phyloP scores from a whole-genome alignment of 495 filamentous ascomycete genomes.

The Aspergillus coremiiformis region DNA sequence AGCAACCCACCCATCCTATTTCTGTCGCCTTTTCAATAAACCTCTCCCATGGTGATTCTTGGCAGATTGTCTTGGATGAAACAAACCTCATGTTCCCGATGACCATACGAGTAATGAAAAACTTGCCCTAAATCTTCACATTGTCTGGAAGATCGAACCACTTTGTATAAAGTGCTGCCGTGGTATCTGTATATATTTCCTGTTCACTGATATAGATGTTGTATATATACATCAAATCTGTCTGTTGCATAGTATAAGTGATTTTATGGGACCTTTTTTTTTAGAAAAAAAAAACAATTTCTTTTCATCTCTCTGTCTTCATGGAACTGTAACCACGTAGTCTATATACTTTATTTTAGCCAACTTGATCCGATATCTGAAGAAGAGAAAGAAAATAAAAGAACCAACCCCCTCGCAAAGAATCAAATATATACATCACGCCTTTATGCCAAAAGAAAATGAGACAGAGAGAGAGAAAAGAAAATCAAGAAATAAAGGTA shows the following conservation, averaged over 20 bases:
- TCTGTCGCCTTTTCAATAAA: not conserved
- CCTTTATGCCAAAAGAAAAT: slow-evolving; percentile 7
- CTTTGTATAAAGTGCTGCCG: not conserved
- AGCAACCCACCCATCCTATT: not conserved
- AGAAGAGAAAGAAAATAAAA: not conserved
- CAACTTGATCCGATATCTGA: not conserved
- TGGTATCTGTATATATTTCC: slow-evolving; percentile 3
- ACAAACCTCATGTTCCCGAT: not conserved
- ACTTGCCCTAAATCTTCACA: not conserved
- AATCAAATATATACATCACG: not conserved
- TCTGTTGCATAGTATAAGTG: not conserved
- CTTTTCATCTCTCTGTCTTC: not conserved
- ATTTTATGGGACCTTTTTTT: too few species aligned
- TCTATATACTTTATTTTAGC: not conserved
- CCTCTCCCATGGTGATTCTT: not conserved
- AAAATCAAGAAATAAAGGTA: not conserved
- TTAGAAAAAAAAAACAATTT: too few species aligned
- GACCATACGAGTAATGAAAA: slow-evolving; percentile 5
- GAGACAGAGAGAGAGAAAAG: slow-evolving; percentile 4
- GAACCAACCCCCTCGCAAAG: slow-evolving; percentile 4
- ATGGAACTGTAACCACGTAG: not conserved
- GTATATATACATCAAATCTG: not conserved
- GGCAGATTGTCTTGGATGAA: not conserved
- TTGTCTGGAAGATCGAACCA: not conserved
- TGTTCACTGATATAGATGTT: not conserved